Evolutionary conservation across 495 filamentous ascomycete genomes (phyloP).

Genomic region (Penicillium argentinense): DNA sequence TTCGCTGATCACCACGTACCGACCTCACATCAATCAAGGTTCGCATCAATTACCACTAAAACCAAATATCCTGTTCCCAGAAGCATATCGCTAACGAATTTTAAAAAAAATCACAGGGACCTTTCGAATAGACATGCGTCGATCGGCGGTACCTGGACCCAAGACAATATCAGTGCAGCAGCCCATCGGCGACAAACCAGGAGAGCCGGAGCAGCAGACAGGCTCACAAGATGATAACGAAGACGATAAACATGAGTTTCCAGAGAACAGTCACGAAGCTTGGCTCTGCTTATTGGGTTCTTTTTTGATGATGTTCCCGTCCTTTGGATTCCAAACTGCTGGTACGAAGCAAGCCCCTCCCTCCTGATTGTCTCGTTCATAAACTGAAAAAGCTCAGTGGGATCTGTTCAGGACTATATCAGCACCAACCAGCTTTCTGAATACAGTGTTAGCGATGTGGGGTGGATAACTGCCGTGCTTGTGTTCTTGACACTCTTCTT

Average conservation of each 20-base stretch:
- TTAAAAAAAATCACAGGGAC: neutral
- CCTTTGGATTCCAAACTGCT: conserved; percentile 58
- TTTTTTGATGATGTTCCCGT: conserved; percentile 58
- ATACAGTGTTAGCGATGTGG: conserved; percentile 56
- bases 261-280: conserved; percentile 57
- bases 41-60: too few species aligned
- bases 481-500: conserved; percentile 64
- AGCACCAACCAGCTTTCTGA: conserved; percentile 56
- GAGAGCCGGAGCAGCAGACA: neutral
- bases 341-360: conserved; percentile 13
- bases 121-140: too few species aligned
- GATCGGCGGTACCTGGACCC: neutral
- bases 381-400: conserved; percentile 31
- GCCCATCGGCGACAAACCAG: neutral
- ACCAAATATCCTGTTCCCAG: too few species aligned
- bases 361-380: neutral
- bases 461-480: conserved; percentile 65
- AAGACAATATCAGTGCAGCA: neutral
- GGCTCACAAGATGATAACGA: neutral
- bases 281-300: conserved; percentile 65
- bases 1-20: too few species aligned
- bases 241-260: conserved; percentile 36
- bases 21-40: too few species aligned
- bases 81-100: neutral
- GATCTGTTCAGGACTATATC: conserved; percentile 64